Base-by-base conservation (phyloP, 1,284 basidiomycete genomes). In the Ganoderma multipileum region DNA sequence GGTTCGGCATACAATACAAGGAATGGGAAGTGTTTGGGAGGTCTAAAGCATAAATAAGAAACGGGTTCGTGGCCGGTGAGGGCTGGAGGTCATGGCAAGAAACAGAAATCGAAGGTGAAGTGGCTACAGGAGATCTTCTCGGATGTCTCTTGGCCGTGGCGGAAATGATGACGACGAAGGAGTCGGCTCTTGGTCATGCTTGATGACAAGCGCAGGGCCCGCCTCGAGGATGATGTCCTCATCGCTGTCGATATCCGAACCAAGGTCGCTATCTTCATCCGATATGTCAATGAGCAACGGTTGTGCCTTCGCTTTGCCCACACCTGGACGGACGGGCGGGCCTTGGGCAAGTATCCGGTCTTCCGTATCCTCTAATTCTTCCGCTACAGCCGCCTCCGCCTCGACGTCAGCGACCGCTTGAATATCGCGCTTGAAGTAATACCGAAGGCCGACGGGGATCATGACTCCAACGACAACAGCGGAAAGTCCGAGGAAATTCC, bases 391-490 rank as follows among this genome's bases (percentile, higher is more conserved):
- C 58, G 84, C 83, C 38, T 82, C 83, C 18, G 83, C 83, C 50
- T 83, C 85, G 59, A 82, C 86, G 18, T 83, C 84, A 23, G 82
- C 84, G 8, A 86, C 87, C 65, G 86, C 82, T 52, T 75, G 79
- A 44, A 80, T 76, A 76, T 81, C 80, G 60, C 84, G 83, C 73
- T 85, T 84, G 81, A 91, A 93, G 83, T 85, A 91, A 75, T 91
- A 94, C 68, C 95, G 87, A 69, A 98, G 81, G 2, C 92, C 94
- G 42, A 98, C 95, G 0, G 97, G 97, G 64, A 98, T 94, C 79
- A 98, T 83, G 3, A 96, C 96, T 1, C 97, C 97, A 14, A 95
- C 86, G 64, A 94, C 91, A 61, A 98, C 91, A 0, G 94, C 95
- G 3, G 89, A 85, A 30, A 97, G 84, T 20, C 92, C 89, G 71